Conservation (phyloP, 768 basidiomycete species). For the Leccinum pellstonianum region DNA sequence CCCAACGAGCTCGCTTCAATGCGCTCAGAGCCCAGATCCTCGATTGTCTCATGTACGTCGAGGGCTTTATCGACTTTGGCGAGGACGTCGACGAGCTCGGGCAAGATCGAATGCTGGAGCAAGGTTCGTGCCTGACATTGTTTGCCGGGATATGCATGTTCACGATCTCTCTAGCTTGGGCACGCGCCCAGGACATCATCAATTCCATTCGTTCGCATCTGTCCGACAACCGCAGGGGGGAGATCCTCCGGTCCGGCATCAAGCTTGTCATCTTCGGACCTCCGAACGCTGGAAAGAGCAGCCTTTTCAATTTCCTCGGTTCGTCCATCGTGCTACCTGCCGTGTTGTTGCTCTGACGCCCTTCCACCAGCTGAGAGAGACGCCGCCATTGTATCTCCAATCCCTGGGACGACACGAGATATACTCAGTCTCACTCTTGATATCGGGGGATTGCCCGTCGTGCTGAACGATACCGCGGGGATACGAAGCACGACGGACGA, state of each 20-base stretch:
- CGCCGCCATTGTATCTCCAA: conserved; percentile 84
- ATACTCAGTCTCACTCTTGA: conserved; percentile 83
- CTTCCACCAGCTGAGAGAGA: conserved; percentile 69
- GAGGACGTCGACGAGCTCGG: conserved; percentile 81
- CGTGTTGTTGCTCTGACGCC: not conserved
- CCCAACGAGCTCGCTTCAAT: conserved; percentile 57
- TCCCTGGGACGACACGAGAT: conserved; percentile 89
- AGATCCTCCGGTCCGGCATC: conserved; percentile 80
- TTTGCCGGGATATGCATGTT: not conserved
- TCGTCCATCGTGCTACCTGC: conserved; percentile 6
- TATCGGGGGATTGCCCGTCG: conserved; percentile 81
- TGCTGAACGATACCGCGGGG: conserved; percentile 86
- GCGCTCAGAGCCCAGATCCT: conserved; percentile 64
- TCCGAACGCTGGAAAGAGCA: conserved; percentile 94
- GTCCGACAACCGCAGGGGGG: conserved; percentile 71
- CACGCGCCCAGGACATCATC: conserved; percentile 49
- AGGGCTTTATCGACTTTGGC: conserved; percentile 92
- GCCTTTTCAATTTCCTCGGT: conserved; percentile 83
- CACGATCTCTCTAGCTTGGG: conserved; percentile 43
- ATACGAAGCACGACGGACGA: conserved; percentile 63
- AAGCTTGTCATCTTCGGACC: conserved; percentile 88
- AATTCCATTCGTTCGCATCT: conserved; percentile 55
- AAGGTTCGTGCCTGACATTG: conserved; percentile 44
- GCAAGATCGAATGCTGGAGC: conserved; percentile 70
- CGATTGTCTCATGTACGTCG: conserved; percentile 71